phyloP scores from a whole-genome alignment of 345 rosid species.

The Combretum micranthum region DNA sequence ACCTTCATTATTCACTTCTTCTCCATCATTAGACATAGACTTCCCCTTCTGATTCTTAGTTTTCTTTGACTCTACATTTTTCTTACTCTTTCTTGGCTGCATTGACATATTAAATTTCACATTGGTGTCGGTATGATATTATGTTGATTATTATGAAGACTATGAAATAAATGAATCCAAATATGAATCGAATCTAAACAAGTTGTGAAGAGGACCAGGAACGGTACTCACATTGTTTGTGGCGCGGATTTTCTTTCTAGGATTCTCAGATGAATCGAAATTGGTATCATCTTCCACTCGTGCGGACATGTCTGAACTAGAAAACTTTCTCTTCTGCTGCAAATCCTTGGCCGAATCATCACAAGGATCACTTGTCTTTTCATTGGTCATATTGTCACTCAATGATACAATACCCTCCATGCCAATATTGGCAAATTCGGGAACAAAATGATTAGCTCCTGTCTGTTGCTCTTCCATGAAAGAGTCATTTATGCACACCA shows the following conservation, averaged over 20 bases:
- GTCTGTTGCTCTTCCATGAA: too few relatives aligned
- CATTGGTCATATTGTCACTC: not conserved
- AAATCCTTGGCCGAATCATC: slow-evolving; percentile 15
- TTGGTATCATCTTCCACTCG: slow-evolving; percentile 10
- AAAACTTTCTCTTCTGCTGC: slow-evolving; percentile 32
- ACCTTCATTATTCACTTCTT: slow-evolving; percentile 28
- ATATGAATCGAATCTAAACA: not conserved
- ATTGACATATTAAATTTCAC: not conserved
- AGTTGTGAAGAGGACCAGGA: not conserved
- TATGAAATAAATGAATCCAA: not conserved
- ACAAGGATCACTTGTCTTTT: not conserved
- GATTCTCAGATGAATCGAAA: slow-evolving; percentile 15
- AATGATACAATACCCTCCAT: too few relatives aligned
- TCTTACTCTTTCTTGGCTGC: slow-evolving; percentile 23
- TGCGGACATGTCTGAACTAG: slow-evolving; percentile 9
- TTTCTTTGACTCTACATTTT: slow-evolving; percentile 27
- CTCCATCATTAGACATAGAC: slow-evolving; percentile 25
- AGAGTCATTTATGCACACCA: too few relatives aligned
- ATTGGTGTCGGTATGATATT: not conserved
- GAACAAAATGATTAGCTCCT: too few relatives aligned
- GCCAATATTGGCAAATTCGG: too few relatives aligned
- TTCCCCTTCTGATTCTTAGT: slow-evolving; percentile 21
- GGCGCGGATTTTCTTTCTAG: slow-evolving; percentile 29
- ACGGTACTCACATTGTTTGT: slow-evolving; percentile 31
- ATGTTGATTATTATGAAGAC: not conserved